Conservation (phyloP, 176 grass and related monocot genomes). For the Bothriochloa decipiens region DNA sequence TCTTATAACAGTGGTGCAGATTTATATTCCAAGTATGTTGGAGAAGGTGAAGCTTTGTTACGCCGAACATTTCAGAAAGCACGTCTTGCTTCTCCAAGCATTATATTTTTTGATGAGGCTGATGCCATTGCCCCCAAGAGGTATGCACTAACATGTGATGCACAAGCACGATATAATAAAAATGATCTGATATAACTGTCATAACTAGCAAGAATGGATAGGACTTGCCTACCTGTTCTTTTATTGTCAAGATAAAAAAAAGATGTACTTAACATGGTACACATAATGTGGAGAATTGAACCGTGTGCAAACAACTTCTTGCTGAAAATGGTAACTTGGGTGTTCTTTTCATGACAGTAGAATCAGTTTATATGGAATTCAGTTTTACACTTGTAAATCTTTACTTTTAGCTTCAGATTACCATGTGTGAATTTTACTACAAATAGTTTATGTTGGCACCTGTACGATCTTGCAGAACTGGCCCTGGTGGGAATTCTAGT, state of each 20-base stretch:
- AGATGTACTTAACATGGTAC: background rate
- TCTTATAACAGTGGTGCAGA: conserved; percentile 67
- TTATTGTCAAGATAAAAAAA: background rate
- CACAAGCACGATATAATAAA: conserved; percentile 2
- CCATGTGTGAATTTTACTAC: background rate
- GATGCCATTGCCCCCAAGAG: conserved; percentile 90
- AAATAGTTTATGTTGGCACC: conserved; percentile 1
- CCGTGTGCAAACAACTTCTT: background rate
- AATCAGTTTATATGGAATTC: conserved; percentile 20
- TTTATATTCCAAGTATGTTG: conserved; percentile 94
- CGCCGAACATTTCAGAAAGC: conserved; percentile 89
- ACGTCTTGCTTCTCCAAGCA: conserved; percentile 74
- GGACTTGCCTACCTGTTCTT: background rate
- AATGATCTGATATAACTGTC: background rate
- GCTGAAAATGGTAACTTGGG: background rate
- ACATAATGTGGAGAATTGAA: conserved; percentile 25
- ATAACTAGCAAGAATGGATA: background rate
- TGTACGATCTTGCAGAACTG: conserved; percentile 57
- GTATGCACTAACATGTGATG: conserved; percentile 41
- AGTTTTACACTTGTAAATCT: background rate
- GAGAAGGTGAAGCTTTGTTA: conserved; percentile 89
- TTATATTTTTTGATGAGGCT: conserved; percentile 87
- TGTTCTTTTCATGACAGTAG: background rate
- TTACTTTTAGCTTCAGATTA: background rate
- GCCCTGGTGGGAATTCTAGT: conserved; percentile 47